Base-by-base conservation (phyloP, 306 rosid species). In the Citrullus mucosospermus region DNA sequence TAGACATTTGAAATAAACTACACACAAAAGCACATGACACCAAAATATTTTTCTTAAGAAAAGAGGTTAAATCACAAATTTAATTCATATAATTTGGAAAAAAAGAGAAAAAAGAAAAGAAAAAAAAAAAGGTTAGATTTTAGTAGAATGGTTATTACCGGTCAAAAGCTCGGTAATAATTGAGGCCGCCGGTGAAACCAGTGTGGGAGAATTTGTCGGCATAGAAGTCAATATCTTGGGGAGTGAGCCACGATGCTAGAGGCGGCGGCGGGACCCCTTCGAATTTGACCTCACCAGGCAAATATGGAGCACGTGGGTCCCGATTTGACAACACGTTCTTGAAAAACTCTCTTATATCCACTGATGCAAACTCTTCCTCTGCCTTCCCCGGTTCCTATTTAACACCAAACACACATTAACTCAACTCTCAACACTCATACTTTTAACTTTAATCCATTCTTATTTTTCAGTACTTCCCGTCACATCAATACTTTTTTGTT, bases 241-340 rank as follows among this genome's bases (percentile, higher is more conserved):
- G 67, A 13, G 85, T 55, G 48, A 89, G 83, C 93, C 91, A 89
- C 6, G 87, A 43, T 1, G 86, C 87, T 9, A 82, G 79, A 2
- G 81, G 1, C 25, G 78, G 71, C 7, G 71, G 48, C 3, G 71
- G 71, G 14, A 62, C n/a, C 18, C 69, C 69, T 62, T 62, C 69
- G 17, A 62, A 62, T 34, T 7, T 16, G 13, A 7, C 48, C 4
- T 65, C 48, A 1, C 43, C 43, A 10, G 71, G 71, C 25, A 36
- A 65, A 65, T 36, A 65, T 17, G 48, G 48, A 34, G 71, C 71
- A 2, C 3, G 13, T 2, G 71, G 71, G 46, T 65, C 71, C 22
- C 48, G 5, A 36, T 65, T 65, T 17, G 71, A 65, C 46, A 65
- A 0, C 5, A 36, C 22, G 48, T 65, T 36, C 6, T 65, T 65